Evolutionary conservation across 1,139 yeast genomes (phyloP), one percentile per base, ranked within the genome.

Genomic region (Yamadazyma conglobata): DNA sequence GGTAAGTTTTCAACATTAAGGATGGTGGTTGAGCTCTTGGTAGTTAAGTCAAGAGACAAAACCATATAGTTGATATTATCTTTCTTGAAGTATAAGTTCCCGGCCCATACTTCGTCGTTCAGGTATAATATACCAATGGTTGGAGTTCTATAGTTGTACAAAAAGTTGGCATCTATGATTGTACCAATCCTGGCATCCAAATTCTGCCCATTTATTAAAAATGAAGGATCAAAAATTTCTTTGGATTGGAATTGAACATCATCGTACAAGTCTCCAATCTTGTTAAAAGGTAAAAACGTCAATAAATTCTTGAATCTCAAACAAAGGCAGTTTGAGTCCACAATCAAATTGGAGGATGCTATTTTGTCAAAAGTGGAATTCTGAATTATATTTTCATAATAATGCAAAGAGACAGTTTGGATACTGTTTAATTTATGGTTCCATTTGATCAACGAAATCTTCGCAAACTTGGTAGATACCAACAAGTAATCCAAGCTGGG

Each of bases 391-490:
- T 77, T 74, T 49, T 89, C 97, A 54, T 89, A 91, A 53, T 75
- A 87, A 56, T 91, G 99, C 34, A 91, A 64, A 30, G 96, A 85
- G 3, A 78, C 71, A 0, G 96, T 87, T 12, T 73, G 64, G 10
- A 91, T 66, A 1, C 71, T 47, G 38, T 75, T 67, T 10, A 50
- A 53, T 6, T 51, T 57, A 8, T 60, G 59, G 49, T 87, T 82
- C 88, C 95, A 91, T 38, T 70, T 69, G 16, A 91, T 60, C 23
- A 89, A 59, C 1, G 94, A 83, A 32, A 87, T 53, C 53, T 89
- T 89, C 15, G 96, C 96, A 34, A 63, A 64, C 40, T 79, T 75
- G 22, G 94, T 84, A 9, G 88, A 64, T 3, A 91, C 65, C 4
- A 83, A 56, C 24, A 91, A 47, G 41, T 76, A 79, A 45, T 86